Evolutionary conservation across 768 basidiomycete species (phyloP), one percentile per base, ranked within the genome.

Genomic region (Suillus cothurnatus): DNA sequence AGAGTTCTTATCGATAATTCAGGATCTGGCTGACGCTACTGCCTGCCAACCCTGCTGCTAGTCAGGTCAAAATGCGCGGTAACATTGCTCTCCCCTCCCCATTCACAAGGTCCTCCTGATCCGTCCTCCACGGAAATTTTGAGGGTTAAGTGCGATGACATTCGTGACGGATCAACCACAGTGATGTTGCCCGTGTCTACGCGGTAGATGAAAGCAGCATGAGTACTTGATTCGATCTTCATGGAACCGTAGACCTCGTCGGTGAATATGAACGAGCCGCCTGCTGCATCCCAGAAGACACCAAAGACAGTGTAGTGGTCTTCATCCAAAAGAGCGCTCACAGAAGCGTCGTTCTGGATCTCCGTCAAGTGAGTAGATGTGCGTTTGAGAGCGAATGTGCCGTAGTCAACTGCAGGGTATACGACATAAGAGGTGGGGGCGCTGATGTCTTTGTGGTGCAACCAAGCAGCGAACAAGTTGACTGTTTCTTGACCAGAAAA

Each of bases 151-250:
- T 71, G 66, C 6, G 67, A 59, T 34, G 85, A 68, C 0, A 78
- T 79, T 71, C 91, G 90, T 4, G 87, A 87, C 2, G 90, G 90
- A 72, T 92, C 90, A 3, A 88, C 83, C 11, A 90, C 81, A 0
- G 84, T 85, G 39, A 92, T 65, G 26, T 77, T 77, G 36, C 83
- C 79, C 1, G 78, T 75, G 19, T 75, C 68, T n/a, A 81, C 52
- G n/a, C 79, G 72, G 65, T 84, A 83, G 15, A 86, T 80, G 19
- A 88, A 64, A 2, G 78, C 79, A 5, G 80, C 71, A 31, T 83
- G 84, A 11, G 75, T 82, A 45, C 77, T 80, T 2, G 81, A 70
- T 36, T 72, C 71, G 17, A 81, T 67, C 23, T 72, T 79, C n/a
- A 77, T 69, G 21, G 78, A 68, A 19, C 77, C 71, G 32, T 63